Base-by-base conservation (phyloP, 192 early-diverging fungal species). In the Backusella circina region DNA sequence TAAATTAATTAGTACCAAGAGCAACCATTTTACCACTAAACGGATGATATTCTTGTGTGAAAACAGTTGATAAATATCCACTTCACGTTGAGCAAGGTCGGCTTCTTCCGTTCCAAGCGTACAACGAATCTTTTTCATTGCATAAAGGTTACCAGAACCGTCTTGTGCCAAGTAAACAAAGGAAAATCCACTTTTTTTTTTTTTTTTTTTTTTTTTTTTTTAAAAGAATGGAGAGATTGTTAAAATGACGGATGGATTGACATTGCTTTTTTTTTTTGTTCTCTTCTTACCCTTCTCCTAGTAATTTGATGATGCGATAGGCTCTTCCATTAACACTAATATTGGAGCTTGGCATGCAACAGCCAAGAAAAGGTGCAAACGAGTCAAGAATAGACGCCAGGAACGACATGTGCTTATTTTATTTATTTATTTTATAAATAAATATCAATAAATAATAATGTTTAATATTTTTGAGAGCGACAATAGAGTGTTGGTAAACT, bases 171-270 rank as follows among this genome's bases (percentile, higher is more conserved):
- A 80, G 51, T 88, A 86, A 6, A 94, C 93, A 68, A 86, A 86
- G 38, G 91, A 90, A 81, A 93, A 94, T 8, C 91, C 93, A 69
- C 93, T 89, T 65, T n/a, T n/a, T n/a, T n/a, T n/a, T n/a, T n/a
- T n/a, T n/a, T n/a, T n/a, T n/a, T n/a, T n/a, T n/a, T n/a, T n/a
- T n/a, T n/a, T n/a, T 70, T 37, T 36, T 23, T 70, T 37, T 36
- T 23, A 68, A 39, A 31, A 2, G 16, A 28, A 57, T 13, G 13
- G 9, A 57, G 2, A 7, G 1, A 65, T 39, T 39, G n/a, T 18
- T 10, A 41, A n/a, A 50, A 12, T 3, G 41, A 7, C 15, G 41
- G 44, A 47, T 47, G 16, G 18, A 4, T 47, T 21, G 13, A 7
- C 10, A n/a, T n/a, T n/a, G n/a, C 30, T 41, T 47, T 13, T 37